Evolutionary conservation across 1,139 yeast species (phyloP).

Genomic region (Yamadazyma pseudoaaseri): DNA sequence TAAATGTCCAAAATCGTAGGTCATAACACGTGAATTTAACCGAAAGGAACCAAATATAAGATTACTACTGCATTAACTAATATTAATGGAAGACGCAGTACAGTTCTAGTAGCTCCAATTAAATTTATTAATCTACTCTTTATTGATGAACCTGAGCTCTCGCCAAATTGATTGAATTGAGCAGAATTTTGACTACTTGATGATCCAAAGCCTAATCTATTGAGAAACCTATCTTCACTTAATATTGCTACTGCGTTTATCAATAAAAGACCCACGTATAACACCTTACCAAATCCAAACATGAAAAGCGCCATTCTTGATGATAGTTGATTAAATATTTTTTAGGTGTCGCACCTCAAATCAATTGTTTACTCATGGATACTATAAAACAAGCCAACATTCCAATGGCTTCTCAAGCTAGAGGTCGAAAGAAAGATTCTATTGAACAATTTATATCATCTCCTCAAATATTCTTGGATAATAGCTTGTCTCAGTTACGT

Average conservation of each 20-base stretch:
- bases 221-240: slow-evolving; percentile 48
- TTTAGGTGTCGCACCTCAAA: not conserved
- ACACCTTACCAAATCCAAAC: slow-evolving; percentile 48
- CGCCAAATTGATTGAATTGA: slow-evolving; percentile 25
- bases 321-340: no score
- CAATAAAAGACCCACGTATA: slow-evolving; percentile 39
- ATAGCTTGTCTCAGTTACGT: slow-evolving; percentile 75
- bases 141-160: slow-evolving; percentile 27
- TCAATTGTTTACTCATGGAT: slow-evolving; percentile 8
- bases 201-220: slow-evolving; percentile 46
- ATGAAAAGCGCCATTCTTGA: slow-evolving; percentile 18
- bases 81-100: slow-evolving; percentile 46
- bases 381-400: slow-evolving; percentile 1
- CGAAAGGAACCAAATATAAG: slow-evolving; percentile 42
- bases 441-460: slow-evolving; percentile 63
- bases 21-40: no score
- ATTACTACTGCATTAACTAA: slow-evolving; percentile 39
- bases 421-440: slow-evolving; percentile 59
- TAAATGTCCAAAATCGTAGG: no score
- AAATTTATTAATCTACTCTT: slow-evolving; percentile 40
- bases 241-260: slow-evolving; percentile 48
- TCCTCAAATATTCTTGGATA: slow-evolving; percentile 62
- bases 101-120: slow-evolving; percentile 47
- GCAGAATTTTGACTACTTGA: slow-evolving; percentile 23
- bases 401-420: slow-evolving; percentile 1